phyloP scores from a whole-genome alignment of 2,329 filamentous ascomycete genomes.

The Hypoxylon sp. region DNA sequence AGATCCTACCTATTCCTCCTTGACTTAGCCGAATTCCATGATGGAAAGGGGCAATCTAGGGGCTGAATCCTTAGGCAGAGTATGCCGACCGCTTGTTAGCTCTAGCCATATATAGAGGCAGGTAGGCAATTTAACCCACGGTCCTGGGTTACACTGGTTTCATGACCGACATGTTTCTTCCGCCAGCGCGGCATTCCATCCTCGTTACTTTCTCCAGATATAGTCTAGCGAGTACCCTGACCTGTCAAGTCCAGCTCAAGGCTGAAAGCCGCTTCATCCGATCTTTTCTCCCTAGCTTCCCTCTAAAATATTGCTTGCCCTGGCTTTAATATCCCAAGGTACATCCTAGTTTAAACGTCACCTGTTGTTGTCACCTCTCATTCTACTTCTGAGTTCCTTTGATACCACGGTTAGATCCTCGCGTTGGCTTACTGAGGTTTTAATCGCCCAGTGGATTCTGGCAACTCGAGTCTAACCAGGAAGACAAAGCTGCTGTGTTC shows the following conservation, averaged over 20 bases:
- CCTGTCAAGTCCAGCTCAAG: slow-evolving; percentile 38
- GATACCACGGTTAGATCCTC: not conserved
- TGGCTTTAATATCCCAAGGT: not conserved
- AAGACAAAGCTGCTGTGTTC: not conserved
- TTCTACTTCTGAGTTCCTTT: slow-evolving; percentile 1
- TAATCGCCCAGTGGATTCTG: not conserved
- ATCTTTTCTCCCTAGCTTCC: slow-evolving; percentile 18
- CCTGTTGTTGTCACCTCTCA: slow-evolving; percentile 18
- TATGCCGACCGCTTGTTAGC: not conserved
- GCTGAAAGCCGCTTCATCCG: slow-evolving; percentile 30
- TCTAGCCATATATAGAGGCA: not conserved
- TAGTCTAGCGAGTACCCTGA: slow-evolving; percentile 41
- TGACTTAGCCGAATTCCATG: not conserved
- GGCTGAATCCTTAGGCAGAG: no score
- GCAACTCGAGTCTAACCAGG: not conserved
- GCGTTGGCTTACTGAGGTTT: not conserved
- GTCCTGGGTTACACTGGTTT: not conserved
- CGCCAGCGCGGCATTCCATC: slow-evolving; percentile 15
- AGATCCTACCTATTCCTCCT: not conserved
- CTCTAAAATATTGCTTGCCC: slow-evolving; percentile 27
- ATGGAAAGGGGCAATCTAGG: not conserved
- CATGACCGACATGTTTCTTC: slow-evolving; percentile 1
- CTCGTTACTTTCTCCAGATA: slow-evolving; percentile 48
- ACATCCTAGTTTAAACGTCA: not conserved
- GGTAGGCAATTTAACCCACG: not conserved